These are phyloP conservation scores for Fusarium armeniacum DNA, from an alignment of 2,329 filamentous ascomycete species.

Conservation along the genomic window DNA sequence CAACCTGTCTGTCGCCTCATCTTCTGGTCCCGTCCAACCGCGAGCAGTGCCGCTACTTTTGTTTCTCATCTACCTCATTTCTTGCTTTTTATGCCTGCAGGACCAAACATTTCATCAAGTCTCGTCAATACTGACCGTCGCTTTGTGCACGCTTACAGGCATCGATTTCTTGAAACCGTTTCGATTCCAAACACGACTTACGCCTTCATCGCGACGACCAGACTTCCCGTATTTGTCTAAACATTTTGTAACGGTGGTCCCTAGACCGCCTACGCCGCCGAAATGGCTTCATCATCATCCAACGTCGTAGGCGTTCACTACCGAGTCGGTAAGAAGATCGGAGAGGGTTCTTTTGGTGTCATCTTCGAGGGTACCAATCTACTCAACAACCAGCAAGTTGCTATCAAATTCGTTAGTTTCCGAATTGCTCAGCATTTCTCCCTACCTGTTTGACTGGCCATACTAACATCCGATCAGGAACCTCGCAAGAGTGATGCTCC, in stretches of 20 bases:
- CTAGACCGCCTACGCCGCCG: conserved; percentile 49
- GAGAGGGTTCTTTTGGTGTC: conserved; percentile 97
- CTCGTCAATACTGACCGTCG: conserved; percentile 45
- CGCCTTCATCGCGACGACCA: conserved; percentile 25
- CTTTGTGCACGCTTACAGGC: conserved; percentile 36
- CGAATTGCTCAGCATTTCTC: background rate
- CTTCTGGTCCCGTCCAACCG: conserved; percentile 38
- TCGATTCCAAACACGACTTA: conserved; percentile 32
- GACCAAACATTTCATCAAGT: conserved; percentile 14
- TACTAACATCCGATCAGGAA: conserved; percentile 72
- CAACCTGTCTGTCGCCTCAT: conserved; percentile 46
- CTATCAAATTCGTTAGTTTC: conserved; percentile 93
- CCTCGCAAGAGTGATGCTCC: conserved; percentile 98
- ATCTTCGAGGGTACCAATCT: conserved; percentile 99
- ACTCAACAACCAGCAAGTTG: conserved; percentile 98
- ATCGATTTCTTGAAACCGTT: conserved; percentile 43
- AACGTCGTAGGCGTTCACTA: conserved; percentile 99
- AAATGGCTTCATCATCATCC: conserved; percentile 89
- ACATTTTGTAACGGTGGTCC: conserved; percentile 46
- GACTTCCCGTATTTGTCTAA: conserved; percentile 30
- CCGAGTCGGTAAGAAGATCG: conserved; percentile 98
- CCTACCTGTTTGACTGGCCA: background rate
- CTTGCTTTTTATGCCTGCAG: conserved; percentile 4
- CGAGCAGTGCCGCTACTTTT: conserved; percentile 43
- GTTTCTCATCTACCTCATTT: conserved; percentile 30